Conservation (phyloP, 257 asterid genomes). For the Anisodus tanguticus region DNA sequence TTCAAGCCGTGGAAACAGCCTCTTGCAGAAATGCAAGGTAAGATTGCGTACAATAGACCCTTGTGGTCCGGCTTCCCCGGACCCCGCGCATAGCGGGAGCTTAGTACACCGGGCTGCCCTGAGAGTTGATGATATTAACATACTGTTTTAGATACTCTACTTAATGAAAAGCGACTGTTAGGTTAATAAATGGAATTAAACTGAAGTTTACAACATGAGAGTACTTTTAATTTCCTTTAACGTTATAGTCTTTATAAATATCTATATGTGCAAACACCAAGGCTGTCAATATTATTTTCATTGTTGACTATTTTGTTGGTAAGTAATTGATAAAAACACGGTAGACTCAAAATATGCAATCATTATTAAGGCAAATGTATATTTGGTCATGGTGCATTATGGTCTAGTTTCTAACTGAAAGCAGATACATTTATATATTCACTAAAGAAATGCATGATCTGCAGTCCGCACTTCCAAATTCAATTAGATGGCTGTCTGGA, state of each 20-base stretch:
- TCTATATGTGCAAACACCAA: constrained; percentile 5
- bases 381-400: not conserved
- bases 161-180: constrained; percentile 13
- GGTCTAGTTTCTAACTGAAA: constrained; percentile 3
- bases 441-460: constrained; percentile 1
- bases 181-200: constrained; percentile 13
- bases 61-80: too few species aligned
- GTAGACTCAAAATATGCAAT: not conserved
- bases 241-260: not conserved
- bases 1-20: too few species aligned
- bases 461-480: constrained; percentile 16
- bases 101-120: not conserved
- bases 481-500: constrained; percentile 17
- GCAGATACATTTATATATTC: not conserved
- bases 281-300: not conserved
- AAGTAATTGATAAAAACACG: constrained; percentile 1
- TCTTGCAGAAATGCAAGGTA: too few species aligned
- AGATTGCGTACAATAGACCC: too few species aligned
- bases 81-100: too few species aligned
- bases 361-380: not conserved
- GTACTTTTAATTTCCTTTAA: constrained; percentile 2
- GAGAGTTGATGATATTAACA: constrained; percentile 22
- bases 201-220: constrained; percentile 17
- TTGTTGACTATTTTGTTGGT: constrained; percentile 15
- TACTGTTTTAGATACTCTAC: not conserved